Percentiles rank a stretch among this genome's conserved stretches.
Conservation (phyloP, 163 green algal species). For the Coccomyxa subellipsoidea region DNA sequence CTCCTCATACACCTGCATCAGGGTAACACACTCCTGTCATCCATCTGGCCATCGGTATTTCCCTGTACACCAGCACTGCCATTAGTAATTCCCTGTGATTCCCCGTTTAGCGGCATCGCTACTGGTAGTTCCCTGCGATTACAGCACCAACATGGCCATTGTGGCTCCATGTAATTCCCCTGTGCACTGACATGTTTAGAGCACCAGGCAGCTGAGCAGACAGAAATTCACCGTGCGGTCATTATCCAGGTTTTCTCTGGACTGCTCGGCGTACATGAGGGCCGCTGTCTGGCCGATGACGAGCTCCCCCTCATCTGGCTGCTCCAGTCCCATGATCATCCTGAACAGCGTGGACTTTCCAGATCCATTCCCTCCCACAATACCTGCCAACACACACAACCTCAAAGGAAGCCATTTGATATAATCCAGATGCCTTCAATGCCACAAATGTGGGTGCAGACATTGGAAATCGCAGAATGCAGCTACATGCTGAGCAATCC, state of each 20-base stretch:
- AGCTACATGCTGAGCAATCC: too few species aligned
- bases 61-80: too few species aligned
- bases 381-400: slow-evolving; percentile 40
- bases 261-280: slow-evolving; percentile 84
- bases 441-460: too few species aligned
- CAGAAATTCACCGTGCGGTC: slow-evolving; percentile 50
- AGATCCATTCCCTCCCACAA: slow-evolving; percentile 78
- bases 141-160: too few species aligned
- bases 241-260: slow-evolving; percentile 51
- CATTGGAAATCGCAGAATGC: too few species aligned
- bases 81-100: too few species aligned
- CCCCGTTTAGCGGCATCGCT: too few species aligned
- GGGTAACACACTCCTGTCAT: too few species aligned
- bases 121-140: too few species aligned
- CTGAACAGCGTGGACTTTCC: slow-evolving; percentile 83
- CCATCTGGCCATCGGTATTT: not conserved
- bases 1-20: slow-evolving; percentile 18
- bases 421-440: too few species aligned
- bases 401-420: not conserved
- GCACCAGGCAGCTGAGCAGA: not conserved
- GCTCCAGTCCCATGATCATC: slow-evolving; percentile 73
- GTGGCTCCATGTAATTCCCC: too few species aligned
- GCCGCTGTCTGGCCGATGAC: slow-evolving; percentile 74
- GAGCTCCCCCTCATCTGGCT: slow-evolving; percentile 53
- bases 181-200: too few species aligned